Evolutionary conservation across 2,329 filamentous ascomycete genomes (phyloP).

Genomic region (Neofusicoccum ribis): DNA sequence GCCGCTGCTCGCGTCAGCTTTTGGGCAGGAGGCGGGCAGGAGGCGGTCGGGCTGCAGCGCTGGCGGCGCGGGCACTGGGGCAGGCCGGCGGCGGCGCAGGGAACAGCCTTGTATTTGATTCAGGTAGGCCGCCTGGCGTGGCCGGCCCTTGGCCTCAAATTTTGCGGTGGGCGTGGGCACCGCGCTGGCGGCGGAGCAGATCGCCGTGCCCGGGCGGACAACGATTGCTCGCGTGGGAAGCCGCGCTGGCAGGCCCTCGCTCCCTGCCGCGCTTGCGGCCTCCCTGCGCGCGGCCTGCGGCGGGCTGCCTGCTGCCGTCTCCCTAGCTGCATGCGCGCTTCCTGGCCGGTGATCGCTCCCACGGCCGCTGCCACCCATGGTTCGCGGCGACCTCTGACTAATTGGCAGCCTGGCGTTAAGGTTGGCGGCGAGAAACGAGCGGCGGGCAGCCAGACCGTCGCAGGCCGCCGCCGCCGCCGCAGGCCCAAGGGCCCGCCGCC

Average conservation of each 20-base stretch:
- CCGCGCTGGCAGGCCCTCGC: constrained; percentile 8
- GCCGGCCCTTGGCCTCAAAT: background rate
- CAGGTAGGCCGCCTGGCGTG: constrained; percentile 4
- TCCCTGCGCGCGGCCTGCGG: background rate
- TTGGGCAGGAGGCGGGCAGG: constrained; percentile 9
- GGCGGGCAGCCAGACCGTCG: constrained; percentile 12
- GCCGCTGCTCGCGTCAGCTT: constrained; percentile 16
- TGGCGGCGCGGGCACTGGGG: background rate
- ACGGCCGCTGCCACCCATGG: constrained; percentile 4
- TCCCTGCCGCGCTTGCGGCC: background rate
- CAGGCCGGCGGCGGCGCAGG: background rate
- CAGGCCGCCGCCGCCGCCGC: constrained; percentile 9
- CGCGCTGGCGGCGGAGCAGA: background rate
- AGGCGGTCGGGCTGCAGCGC: constrained; percentile 15
- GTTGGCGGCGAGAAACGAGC: constrained; percentile 18
- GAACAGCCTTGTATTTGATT: constrained; percentile 15
- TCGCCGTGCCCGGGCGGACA: constrained; percentile 16
- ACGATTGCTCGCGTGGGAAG: constrained; percentile 13
- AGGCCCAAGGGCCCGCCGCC: background rate
- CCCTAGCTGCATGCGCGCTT: constrained; percentile 11
- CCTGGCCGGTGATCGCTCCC: constrained; percentile 14
- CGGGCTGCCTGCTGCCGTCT: constrained; percentile 5
- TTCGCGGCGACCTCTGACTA: constrained; percentile 12
- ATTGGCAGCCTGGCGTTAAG: constrained; percentile 9
- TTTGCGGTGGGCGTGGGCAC: constrained; percentile 9